A percentile compares a stretch with the other conserved stretches of the same genome.
Conservation (phyloP, 2,329 filamentous ascomycete genomes). For the Diaporthe amygdali region DNA sequence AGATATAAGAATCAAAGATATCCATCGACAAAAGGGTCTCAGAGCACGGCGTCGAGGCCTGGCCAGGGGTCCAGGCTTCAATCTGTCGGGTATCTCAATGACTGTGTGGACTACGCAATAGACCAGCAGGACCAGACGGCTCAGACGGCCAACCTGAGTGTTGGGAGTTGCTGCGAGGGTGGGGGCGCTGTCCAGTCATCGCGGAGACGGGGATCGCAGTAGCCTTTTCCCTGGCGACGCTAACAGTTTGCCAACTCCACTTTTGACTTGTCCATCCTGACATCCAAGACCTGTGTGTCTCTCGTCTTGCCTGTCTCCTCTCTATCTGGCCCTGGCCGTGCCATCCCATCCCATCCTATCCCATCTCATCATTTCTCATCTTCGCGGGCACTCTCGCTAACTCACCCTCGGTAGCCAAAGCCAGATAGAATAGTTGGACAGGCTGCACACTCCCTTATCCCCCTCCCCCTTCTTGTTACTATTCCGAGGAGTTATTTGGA, state of each 20-base stretch:
- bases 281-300: slow-evolving; percentile 7
- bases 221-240: not conserved
- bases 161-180: not conserved
- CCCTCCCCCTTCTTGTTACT: not conserved
- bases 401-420: not conserved
- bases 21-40: slow-evolving; percentile 10
- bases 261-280: not conserved
- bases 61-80: not conserved
- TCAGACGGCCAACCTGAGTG: not conserved
- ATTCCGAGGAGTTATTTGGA: not conserved
- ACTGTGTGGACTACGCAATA: not conserved
- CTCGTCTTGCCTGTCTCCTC: not conserved
- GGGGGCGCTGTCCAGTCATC: not conserved
- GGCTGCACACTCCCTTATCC: not conserved
- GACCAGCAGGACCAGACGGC: not conserved
- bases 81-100: not conserved
- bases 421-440: not conserved
- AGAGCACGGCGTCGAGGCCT: not conserved
- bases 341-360: too few relatives aligned
- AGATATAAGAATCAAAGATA: not conserved
- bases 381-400: not conserved
- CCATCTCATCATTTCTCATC: too few relatives aligned
- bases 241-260: slow-evolving; percentile 7
- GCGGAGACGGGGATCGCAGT: not conserved
- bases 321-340: not conserved